Conservation (phyloP, 2,329 filamentous ascomycete genomes). For the Colletotrichum simmondsii region DNA sequence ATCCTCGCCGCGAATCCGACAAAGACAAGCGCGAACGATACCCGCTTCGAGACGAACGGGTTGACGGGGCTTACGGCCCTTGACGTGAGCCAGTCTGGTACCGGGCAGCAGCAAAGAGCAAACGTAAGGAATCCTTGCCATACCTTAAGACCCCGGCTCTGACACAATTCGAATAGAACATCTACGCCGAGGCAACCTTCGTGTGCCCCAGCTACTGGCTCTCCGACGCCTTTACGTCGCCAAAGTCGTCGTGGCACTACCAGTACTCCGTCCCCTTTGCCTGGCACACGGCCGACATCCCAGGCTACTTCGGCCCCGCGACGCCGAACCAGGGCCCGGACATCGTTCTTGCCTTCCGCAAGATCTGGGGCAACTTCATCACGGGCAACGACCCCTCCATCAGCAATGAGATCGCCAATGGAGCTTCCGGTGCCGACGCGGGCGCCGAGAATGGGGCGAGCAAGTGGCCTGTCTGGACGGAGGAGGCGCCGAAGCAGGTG, state of each 20-base stretch:
- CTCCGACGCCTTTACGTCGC: slow-evolving; percentile 53
- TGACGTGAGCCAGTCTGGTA: slow-evolving; percentile 58
- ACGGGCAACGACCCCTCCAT: slow-evolving; percentile 53
- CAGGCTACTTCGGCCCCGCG: slow-evolving; percentile 46
- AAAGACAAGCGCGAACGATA: slow-evolving; percentile 35
- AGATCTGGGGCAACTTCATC: slow-evolving; percentile 60
- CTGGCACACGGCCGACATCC: slow-evolving; percentile 51
- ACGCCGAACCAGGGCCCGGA: slow-evolving; percentile 39
- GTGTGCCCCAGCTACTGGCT: slow-evolving; percentile 68
- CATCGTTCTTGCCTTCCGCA: slow-evolving; percentile 50
- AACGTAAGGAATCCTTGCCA: neutral
- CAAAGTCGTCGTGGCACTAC: slow-evolving; percentile 53
- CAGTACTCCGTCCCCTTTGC: slow-evolving; percentile 58
- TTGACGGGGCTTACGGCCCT: slow-evolving; percentile 2
- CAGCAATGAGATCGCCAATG: slow-evolving; percentile 41
- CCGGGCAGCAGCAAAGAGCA: slow-evolving; percentile 61
- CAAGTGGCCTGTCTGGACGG: slow-evolving; percentile 48
- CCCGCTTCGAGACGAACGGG: slow-evolving; percentile 33
- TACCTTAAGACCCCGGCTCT: too few relatives aligned
- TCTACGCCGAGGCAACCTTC: slow-evolving; percentile 66
- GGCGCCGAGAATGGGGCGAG: slow-evolving; percentile 40
- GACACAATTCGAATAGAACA: slow-evolving; percentile 49
- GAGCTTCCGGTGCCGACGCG: slow-evolving; percentile 40
- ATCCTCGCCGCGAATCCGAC: slow-evolving; percentile 46
- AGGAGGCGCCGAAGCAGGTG: slow-evolving; percentile 48